These are phyloP conservation scores for Corrigiola litoralis DNA, from an alignment of 179 eudicot species.

Conservation along the genomic window DNA sequence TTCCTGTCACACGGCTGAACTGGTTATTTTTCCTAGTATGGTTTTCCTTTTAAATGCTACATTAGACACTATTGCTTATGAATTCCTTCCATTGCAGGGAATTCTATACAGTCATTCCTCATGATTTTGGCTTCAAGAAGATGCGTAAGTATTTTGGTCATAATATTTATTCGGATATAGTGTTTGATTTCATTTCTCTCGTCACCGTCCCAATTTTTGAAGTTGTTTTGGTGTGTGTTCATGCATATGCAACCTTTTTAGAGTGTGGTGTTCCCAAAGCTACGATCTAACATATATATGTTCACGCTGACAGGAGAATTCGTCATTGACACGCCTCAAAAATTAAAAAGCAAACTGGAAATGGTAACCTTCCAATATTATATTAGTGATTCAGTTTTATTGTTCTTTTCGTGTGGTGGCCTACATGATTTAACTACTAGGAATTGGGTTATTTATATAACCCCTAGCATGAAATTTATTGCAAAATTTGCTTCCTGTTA, in stretches of 20 bases:
- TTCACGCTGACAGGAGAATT: constrained; percentile 68
- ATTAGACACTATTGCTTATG: background rate
- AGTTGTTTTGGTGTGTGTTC: background rate
- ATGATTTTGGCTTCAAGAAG: constrained; percentile 92
- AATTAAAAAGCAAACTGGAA: constrained; percentile 79
- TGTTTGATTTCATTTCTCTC: background rate
- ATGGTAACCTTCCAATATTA: constrained; percentile 51
- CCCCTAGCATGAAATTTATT: no score
- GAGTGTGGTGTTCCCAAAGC: constrained; percentile 3
- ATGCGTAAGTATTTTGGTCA: constrained; percentile 61
- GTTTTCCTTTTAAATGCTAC: background rate
- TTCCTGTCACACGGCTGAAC: background rate
- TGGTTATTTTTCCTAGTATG: background rate
- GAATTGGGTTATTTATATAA: no score
- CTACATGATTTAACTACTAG: background rate
- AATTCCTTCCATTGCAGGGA: constrained; percentile 52
- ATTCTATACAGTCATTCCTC: constrained; percentile 91
- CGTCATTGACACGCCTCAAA: constrained; percentile 93
- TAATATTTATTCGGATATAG: background rate
- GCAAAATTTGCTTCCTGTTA: no score
- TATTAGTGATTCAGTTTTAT: background rate
- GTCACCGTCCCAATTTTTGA: background rate
- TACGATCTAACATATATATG: constrained; percentile 5
- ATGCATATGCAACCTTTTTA: background rate
- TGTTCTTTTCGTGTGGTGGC: background rate